Evolutionary conservation across 164 flowering plant species (phyloP).

Genomic region (Macadamia integrifolia): DNA sequence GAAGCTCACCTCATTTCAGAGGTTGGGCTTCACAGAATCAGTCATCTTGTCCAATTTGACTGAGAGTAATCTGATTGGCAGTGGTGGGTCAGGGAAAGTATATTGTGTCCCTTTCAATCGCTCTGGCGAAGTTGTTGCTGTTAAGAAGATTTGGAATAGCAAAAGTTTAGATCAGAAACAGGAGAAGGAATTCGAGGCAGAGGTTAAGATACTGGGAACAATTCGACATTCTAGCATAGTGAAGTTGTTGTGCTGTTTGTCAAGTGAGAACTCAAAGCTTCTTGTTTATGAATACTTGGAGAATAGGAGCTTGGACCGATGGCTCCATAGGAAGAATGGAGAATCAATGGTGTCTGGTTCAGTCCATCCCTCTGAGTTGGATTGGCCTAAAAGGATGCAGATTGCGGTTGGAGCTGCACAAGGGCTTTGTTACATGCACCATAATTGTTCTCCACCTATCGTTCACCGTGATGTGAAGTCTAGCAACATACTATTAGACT

Average conservation of each 20-base stretch:
- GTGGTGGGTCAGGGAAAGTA: constrained; percentile 83
- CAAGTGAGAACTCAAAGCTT: constrained; percentile 59
- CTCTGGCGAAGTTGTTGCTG: constrained; percentile 52
- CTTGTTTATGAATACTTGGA: constrained; percentile 90
- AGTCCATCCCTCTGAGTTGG: constrained; percentile 25
- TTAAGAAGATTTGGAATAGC: constrained; percentile 61
- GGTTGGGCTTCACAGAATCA: constrained; percentile 48
- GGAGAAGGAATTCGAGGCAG: constrained; percentile 64
- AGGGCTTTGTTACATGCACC: constrained; percentile 87
- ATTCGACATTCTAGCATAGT: constrained; percentile 75
- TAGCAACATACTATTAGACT: constrained; percentile 77
- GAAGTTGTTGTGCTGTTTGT: constrained; percentile 71
- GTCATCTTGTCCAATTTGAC: constrained; percentile 46
- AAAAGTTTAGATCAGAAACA: constrained; percentile 31
- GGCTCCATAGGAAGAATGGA: constrained; percentile 57
- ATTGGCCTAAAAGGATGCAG: constrained; percentile 67
- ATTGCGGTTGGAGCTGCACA: constrained; percentile 85
- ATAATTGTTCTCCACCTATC: constrained; percentile 66
- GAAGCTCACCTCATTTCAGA: constrained; percentile 75
- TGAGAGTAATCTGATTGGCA: constrained; percentile 58
- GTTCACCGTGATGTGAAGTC: constrained; percentile 85
- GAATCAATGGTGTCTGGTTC: constrained; percentile 5
- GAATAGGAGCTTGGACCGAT: constrained; percentile 62
- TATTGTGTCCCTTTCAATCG: constrained; percentile 35
- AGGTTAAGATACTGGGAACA: constrained; percentile 60